Evolutionary conservation across 2,329 filamentous ascomycete genomes (phyloP).

Genomic region (Clonostachys rhizophaga): DNA sequence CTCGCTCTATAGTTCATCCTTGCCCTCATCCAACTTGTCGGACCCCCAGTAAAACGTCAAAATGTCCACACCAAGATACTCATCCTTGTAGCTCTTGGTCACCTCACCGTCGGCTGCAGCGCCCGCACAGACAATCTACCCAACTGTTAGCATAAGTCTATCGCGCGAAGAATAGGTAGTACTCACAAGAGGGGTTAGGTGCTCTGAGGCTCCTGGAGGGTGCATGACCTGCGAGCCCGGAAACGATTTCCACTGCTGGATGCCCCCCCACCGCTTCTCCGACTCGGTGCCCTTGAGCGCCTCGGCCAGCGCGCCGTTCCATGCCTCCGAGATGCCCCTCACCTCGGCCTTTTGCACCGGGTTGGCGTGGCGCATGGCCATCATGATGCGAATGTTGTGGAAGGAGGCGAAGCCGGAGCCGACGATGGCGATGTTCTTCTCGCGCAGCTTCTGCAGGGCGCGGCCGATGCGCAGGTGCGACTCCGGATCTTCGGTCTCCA

Average conservation of each 20-base stretch:
- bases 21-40: conserved; percentile 8
- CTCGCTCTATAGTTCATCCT: too few relatives aligned
- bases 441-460: conserved; percentile 43
- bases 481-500: conserved; percentile 42
- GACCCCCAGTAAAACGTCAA: conserved; percentile 51
- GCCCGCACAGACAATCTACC: conserved; percentile 44
- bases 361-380: conserved; percentile 17
- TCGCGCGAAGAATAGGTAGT: too few relatives aligned
- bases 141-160: too few relatives aligned
- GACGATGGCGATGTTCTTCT: conserved; percentile 49
- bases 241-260: conserved; percentile 42
- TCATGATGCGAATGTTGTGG: conserved; percentile 48
- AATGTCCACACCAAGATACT: conserved; percentile 42
- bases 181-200: conserved; percentile 13
- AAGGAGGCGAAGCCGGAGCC: conserved; percentile 57
- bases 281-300: conserved; percentile 25
- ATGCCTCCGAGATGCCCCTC: conserved; percentile 23
- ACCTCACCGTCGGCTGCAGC: conserved; percentile 37
- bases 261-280: conserved; percentile 27
- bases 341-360: background rate
- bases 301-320: conserved; percentile 39
- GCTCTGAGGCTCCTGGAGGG: conserved; percentile 47
- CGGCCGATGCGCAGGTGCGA: conserved; percentile 46
- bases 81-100: conserved; percentile 40
- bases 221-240: conserved; percentile 47